A percentile compares a stretch with the other conserved stretches of the same genome.
Evolutionary conservation across 371 early-diverging fungal species (phyloP).

Genomic region (Smittium culicis): DNA sequence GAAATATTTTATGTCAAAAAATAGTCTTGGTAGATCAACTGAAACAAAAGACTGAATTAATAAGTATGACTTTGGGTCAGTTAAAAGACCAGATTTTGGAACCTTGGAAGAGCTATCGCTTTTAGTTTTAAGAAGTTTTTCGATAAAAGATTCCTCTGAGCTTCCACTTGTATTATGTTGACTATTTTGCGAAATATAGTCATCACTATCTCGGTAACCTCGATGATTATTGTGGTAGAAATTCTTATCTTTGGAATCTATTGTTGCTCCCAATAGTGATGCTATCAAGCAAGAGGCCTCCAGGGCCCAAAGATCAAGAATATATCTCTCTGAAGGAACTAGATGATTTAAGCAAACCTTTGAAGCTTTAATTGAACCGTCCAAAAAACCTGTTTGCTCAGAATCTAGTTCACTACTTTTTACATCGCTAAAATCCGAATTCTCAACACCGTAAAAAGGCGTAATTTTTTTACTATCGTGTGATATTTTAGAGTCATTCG

Average conservation of each 20-base stretch:
- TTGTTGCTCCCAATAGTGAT: neutral
- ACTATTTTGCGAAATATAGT: neutral
- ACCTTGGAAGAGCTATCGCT: neutral
- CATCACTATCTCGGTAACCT: neutral
- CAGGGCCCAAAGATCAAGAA: neutral
- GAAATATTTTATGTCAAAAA: neutral
- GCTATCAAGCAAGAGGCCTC: neutral
- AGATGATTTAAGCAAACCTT: neutral
- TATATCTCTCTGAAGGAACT: neutral
- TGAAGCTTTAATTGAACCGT: neutral
- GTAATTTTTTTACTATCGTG: neutral
- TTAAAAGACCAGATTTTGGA: neutral
- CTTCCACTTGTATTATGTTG: neutral
- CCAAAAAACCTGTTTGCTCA: neutral
- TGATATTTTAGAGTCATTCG: neutral
- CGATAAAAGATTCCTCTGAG: neutral
- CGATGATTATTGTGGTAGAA: neutral
- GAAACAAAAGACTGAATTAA: neutral
- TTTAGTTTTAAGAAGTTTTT: neutral
- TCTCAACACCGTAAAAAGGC: neutral
- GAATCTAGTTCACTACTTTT: neutral
- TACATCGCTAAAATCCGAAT: neutral
- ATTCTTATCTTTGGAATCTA: neutral
- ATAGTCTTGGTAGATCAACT: neutral
- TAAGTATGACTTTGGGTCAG: neutral